Conservation (phyloP, 2,329 filamentous ascomycete genomes). For the Fusarium sp. region DNA sequence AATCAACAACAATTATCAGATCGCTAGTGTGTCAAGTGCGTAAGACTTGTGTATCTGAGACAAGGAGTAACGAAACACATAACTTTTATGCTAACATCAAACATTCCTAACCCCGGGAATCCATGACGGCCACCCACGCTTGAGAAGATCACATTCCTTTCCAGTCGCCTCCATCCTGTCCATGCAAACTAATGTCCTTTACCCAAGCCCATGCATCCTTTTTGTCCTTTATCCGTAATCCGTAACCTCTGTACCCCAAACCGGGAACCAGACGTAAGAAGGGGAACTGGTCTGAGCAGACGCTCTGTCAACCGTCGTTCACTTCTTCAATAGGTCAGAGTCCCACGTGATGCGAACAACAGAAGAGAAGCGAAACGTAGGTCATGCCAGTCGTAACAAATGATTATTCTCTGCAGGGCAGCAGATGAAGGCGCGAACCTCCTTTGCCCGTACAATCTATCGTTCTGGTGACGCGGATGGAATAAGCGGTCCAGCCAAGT, state of each 20-base stretch:
- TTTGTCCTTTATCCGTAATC: not conserved
- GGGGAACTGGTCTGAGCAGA: not conserved
- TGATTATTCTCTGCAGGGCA: constrained; percentile 48
- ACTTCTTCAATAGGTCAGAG: not conserved
- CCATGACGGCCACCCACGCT: constrained; percentile 1
- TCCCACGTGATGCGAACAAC: not conserved
- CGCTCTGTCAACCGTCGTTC: not conserved
- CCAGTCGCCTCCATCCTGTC: not conserved
- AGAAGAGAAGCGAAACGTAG: constrained; percentile 33
- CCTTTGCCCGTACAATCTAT: constrained; percentile 54
- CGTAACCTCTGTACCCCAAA: not conserved
- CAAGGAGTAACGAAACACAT: constrained; percentile 6
- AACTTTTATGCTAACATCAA: constrained; percentile 2
- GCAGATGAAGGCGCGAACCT: constrained; percentile 51
- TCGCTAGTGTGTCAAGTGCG: constrained; percentile 9
- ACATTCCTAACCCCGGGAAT: not conserved
- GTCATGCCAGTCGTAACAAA: constrained; percentile 47
- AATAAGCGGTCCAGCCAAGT: constrained; percentile 35
- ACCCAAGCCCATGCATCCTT: not conserved
- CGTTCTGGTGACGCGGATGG: constrained; percentile 45
- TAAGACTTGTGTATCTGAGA: constrained; percentile 27
- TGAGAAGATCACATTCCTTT: constrained; percentile 4
- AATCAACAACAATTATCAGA: not conserved
- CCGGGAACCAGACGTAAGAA: not conserved
- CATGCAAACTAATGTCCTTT: constrained; percentile 5